Percentiles rank a stretch among this genome's conserved stretches.
Conservation (phyloP, 2,329 filamentous ascomycete species). For the Cercospora sp. region DNA sequence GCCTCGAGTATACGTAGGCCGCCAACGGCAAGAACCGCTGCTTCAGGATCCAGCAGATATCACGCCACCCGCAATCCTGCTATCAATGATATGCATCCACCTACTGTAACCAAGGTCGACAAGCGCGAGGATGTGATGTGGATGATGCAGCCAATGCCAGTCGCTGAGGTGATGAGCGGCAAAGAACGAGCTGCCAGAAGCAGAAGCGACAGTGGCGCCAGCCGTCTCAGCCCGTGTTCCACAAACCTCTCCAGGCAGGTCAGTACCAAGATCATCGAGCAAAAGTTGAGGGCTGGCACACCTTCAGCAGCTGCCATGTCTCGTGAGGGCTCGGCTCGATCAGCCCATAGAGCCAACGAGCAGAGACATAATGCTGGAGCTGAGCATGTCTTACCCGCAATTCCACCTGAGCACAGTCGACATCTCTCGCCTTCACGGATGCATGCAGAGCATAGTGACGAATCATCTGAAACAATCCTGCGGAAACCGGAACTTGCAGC, state of each 20-base stretch:
- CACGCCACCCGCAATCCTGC: constrained; percentile 48
- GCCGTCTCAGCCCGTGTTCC: constrained; percentile 32
- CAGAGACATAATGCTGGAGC: constrained; percentile 35
- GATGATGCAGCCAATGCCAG: constrained; percentile 93
- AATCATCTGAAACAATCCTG: constrained; percentile 24
- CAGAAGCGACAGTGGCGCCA: constrained; percentile 54
- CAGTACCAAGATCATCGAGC: constrained; percentile 41
- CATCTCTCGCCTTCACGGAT: constrained; percentile 23
- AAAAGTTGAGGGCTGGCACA: constrained; percentile 30
- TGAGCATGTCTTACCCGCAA: constrained; percentile 27
- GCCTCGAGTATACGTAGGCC: constrained; percentile 42
- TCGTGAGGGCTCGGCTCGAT: constrained; percentile 38
- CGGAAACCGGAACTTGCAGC: constrained; percentile 22
- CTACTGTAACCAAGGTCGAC: constrained; percentile 42
- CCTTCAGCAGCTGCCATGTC: constrained; percentile 40
- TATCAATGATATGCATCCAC: constrained; percentile 68
- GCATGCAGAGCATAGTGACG: constrained; percentile 20
- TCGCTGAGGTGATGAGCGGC: constrained; percentile 86
- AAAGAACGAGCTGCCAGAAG: constrained; percentile 67
- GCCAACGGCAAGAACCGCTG: constrained; percentile 24
- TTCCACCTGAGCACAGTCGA: constrained; percentile 17
- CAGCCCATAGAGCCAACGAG: constrained; percentile 30
- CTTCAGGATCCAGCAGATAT: constrained; percentile 34
- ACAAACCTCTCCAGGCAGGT: constrained; percentile 38
- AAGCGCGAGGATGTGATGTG: constrained; percentile 67